Base-by-base conservation (phyloP, 768 basidiomycete species). In the Punctularia strigosozonata region DNA sequence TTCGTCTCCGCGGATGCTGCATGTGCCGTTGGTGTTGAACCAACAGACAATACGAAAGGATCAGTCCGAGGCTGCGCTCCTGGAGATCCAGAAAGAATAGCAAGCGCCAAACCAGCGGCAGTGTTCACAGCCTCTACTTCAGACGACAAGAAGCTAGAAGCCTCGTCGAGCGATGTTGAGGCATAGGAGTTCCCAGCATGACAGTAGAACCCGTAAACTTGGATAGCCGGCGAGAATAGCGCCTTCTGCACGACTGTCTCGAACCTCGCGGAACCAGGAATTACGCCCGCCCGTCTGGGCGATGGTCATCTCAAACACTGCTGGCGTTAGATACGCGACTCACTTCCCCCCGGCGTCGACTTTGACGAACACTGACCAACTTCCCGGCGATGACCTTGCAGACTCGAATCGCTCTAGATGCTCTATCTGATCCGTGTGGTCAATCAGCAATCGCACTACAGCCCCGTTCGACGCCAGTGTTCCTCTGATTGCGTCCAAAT, bases 1-100 rank as follows among this genome's bases (percentile, higher is more conserved):
- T 62, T 64, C 15, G 64, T 65, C 47, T 67, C 71, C 18, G 67
- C 60, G 22, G 69, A 74, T 10, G 80, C 84, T 7, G 80, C 80
- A 51, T 89, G 83, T 0, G 87, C 88, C 2, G 87, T 79, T 2
- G 88, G 88, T 2, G 88, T 90, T n/a, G 86, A 81, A 17, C 88
- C 87, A 2, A 90, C 78, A 2, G 82, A 81, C 25, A 91, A 60
- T 2, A 85, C 69, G 48, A 83, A 88, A 4, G 72, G 67, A 25
- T 62, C 56, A 5, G 62, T 59, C 38, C 65, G 56, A 28, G 53
- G 41, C 4, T 42, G 36, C n/a, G 45, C 51, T 26, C 58, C 53
- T 10, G 60, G 50, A 12, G 62, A 60, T 25, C 52, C 50, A 6
- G 61, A 53, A 22, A 78, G 58, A 36, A 71, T 55, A 26, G 65